These are phyloP conservation scores for Meyerozyma carpophila DNA, from an alignment of 1,139 yeast species.

Conservation along the genomic window DNA sequence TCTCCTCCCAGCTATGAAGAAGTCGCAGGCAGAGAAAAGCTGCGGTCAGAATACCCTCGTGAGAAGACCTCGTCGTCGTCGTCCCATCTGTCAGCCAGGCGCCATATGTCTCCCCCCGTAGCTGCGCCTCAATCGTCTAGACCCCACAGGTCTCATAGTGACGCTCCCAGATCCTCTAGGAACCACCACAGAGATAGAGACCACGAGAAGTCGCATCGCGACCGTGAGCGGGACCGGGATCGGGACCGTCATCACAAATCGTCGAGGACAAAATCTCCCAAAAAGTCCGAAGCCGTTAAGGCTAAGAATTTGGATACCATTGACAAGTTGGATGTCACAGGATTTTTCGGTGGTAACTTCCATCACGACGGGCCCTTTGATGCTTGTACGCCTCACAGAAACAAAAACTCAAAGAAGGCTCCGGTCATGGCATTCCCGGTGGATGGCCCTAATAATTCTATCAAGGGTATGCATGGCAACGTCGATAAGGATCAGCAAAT, in stretches of 20 bases:
- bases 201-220: neutral
- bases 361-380: slow-evolving; percentile 99
- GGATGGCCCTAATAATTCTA: slow-evolving; percentile 89
- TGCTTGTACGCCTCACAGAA: slow-evolving; percentile 96
- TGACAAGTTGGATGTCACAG: slow-evolving; percentile 93
- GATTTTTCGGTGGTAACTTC: slow-evolving; percentile 89
- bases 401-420: slow-evolving; percentile 72
- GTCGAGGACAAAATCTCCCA: slow-evolving; percentile 25
- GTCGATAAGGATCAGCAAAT: slow-evolving; percentile 49
- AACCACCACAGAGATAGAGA: slow-evolving; percentile 7
- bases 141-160: slow-evolving; percentile 10
- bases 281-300: slow-evolving; percentile 39
- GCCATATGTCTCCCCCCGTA: slow-evolving; percentile 12
- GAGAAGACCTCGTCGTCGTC: slow-evolving; percentile 34
- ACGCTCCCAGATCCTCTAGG: slow-evolving; percentile 5
- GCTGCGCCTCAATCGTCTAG: slow-evolving; percentile 8
- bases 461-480: slow-evolving; percentile 55
- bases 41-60: slow-evolving; percentile 42
- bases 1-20: slow-evolving; percentile 68
- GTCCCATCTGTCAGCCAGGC: slow-evolving; percentile 15
- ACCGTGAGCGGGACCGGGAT: slow-evolving; percentile 3
- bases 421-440: slow-evolving; percentile 95
- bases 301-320: slow-evolving; percentile 78
- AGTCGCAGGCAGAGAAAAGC: slow-evolving; percentile 48
- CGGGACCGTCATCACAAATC: slow-evolving; percentile 8